These are phyloP conservation scores for Gynandropsis gynandra DNA, from an alignment of 345 rosid genomes.

Conservation along the genomic window DNA sequence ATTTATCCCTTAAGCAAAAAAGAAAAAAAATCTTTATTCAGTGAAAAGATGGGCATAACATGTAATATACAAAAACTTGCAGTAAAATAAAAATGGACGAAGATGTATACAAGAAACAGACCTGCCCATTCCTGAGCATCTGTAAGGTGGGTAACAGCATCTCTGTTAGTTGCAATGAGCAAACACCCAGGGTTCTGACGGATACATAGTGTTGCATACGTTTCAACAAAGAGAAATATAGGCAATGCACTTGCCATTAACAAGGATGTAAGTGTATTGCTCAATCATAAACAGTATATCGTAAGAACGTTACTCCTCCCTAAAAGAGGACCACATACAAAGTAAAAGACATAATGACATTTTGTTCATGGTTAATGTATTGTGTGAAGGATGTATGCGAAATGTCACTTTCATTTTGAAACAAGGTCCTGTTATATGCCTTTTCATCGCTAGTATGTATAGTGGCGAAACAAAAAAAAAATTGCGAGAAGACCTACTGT, in stretches of 20 bases:
- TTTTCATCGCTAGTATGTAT: neutral
- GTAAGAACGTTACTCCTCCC: slow-evolving; percentile 5
- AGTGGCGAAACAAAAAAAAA: neutral
- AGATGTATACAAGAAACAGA: slow-evolving; percentile 17
- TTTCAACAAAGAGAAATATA: slow-evolving; percentile 20
- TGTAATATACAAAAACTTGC: no score
- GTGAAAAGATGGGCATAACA: no score
- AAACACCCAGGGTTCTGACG: slow-evolving; percentile 96
- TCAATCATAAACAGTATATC: slow-evolving; percentile 1
- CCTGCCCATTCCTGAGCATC: slow-evolving; percentile 99
- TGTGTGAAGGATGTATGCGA: no score
- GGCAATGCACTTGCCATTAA: slow-evolving; percentile 2
- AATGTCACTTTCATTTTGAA: no score
- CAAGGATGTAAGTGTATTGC: neutral
- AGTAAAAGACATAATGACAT: no score
- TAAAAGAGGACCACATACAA: no score
- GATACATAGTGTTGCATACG: slow-evolving; percentile 90
- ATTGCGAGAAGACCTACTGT: slow-evolving; percentile 41
- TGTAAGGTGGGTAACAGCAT: slow-evolving; percentile 89
- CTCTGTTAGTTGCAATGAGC: slow-evolving; percentile 89
- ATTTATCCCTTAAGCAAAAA: no score
- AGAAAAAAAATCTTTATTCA: no score
- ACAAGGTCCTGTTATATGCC: no score
- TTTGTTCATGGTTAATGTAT: no score
- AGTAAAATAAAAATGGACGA: neutral